Conservation (phyloP, 2,329 filamentous ascomycete species). For the Exophiala sp. region DNA sequence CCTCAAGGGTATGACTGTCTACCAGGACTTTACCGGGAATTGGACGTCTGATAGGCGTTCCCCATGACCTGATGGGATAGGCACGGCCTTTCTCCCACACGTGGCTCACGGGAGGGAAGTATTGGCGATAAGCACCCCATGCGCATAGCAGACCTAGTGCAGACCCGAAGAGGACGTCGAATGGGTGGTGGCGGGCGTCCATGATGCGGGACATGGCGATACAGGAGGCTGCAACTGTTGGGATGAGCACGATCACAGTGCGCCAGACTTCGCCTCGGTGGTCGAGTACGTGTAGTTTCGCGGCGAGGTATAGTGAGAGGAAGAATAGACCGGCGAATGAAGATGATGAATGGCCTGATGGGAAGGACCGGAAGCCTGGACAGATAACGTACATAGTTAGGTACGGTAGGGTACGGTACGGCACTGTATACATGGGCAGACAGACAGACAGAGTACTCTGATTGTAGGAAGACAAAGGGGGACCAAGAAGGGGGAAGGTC, state of each 20-base stretch:
- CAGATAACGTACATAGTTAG: constrained; percentile 4
- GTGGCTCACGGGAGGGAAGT: constrained; percentile 53
- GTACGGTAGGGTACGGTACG: neutral
- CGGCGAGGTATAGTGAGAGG: constrained; percentile 54
- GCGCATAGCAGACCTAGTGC: constrained; percentile 49
- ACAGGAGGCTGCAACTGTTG: constrained; percentile 49
- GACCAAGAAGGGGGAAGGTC: no score
- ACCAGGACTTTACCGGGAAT: constrained; percentile 15
- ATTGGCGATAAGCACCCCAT: constrained; percentile 52
- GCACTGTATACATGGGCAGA: neutral
- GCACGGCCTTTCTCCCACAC: constrained; percentile 54
- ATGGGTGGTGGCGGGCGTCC: constrained; percentile 57
- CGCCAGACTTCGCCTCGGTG: constrained; percentile 58
- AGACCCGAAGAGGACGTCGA: constrained; percentile 54
- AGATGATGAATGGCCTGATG: constrained; percentile 42
- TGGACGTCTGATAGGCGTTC: constrained; percentile 31
- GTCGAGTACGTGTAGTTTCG: constrained; percentile 55
- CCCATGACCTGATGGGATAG: constrained; percentile 54
- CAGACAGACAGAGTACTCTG: neutral
- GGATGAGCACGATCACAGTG: constrained; percentile 49
- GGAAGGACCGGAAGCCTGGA: constrained; percentile 22
- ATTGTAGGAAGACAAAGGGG: no score
- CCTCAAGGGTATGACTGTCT: constrained; percentile 10
- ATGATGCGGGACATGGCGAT: constrained; percentile 55
- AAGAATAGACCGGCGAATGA: constrained; percentile 56